Percentiles rank a stretch among this genome's conserved stretches.
Evolutionary conservation across 129 eudicot genomes (phyloP).

Genomic region (Silybum marianum): DNA sequence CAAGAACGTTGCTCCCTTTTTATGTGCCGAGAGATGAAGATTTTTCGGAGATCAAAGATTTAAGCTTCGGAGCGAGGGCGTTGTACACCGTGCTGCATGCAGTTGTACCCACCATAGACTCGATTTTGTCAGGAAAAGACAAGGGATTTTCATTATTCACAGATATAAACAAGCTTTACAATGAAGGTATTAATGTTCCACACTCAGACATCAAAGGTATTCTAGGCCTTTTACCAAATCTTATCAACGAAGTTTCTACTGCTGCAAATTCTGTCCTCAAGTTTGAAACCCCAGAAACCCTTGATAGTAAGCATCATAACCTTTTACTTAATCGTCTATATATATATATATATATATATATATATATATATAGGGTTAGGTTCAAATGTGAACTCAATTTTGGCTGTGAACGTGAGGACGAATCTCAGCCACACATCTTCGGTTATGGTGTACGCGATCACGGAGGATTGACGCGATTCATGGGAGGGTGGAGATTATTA

Average conservation of each 20-base stretch:
- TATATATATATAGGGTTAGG: too few relatives aligned
- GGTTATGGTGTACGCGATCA: too few relatives aligned
- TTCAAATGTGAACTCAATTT: too few relatives aligned
- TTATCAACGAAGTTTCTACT: constrained; percentile 27
- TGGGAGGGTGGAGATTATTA: too few relatives aligned
- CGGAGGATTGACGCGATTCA: too few relatives aligned
- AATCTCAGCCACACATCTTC: too few relatives aligned
- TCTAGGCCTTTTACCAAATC: constrained; percentile 30
- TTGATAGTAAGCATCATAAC: constrained; percentile 37
- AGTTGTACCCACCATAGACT: constrained; percentile 39
- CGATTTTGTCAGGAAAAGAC: constrained; percentile 12
- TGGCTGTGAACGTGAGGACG: too few relatives aligned
- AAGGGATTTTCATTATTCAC: constrained; percentile 49
- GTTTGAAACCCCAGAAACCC: constrained; percentile 47
- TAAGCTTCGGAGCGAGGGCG: constrained; percentile 38
- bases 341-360: too few relatives aligned
- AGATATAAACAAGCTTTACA: constrained; percentile 46
- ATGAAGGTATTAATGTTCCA: constrained; percentile 50
- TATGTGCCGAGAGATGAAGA: constrained; percentile 70
- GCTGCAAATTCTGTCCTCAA: constrained; percentile 19
- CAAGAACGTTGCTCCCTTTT: constrained; percentile 26
- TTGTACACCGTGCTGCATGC: constrained; percentile 46
- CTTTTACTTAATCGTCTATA: not conserved
- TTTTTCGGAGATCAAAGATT: constrained; percentile 49
- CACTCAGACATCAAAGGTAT: not conserved